Base-by-base conservation (phyloP, 2,329 filamentous ascomycete genomes). In the Trichoderma koningiopsis region DNA sequence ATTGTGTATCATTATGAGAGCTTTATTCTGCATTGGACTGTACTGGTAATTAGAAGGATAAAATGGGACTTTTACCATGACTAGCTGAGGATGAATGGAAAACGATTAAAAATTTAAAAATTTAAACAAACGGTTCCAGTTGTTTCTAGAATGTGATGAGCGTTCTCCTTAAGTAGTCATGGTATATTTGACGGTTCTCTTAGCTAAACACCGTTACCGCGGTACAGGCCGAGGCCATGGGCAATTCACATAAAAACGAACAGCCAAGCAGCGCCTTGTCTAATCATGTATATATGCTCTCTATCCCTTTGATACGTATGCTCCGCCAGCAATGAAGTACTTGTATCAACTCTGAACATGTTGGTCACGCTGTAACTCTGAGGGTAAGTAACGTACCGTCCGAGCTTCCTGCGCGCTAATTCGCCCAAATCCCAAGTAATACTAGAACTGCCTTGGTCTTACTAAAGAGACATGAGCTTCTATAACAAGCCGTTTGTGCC, bases 1-100 rank as follows among this genome's bases (percentile, higher is more conserved):
- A 55, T 58, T 60, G 40, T 69, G 68, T 69, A 69, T 65, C 55
- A 65, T 64, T 69, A 63, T 65, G 57, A 49, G 62, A 65, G 68
- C 68, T 69, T 63, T 55, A 49, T 66, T 56, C 68, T 65, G 68
- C 57, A 58, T 56, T 57, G 55, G 40, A 60, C 61, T 58, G 61
- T 59, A 55, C 55, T 56, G 61, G 60, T 69, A 63, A 69, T 63
- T 57, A 58, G 60, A 67, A 67, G 60, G 60, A 57, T 64, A 56
- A 52, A 60, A 69, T 19, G 58, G 59, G 43, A 27, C 40, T 60
- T 43, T 43, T 65, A 27, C 61, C 57, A 64, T 60, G 68, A 49
- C 60, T 69, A 66, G 61, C 37, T 37, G 56, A 65, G 56, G 62
- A 69, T 60, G 62, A 69, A 59, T 60, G 43, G 61, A 49, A 58